phyloP scores from a whole-genome alignment of 2,329 filamentous ascomycete genomes.

The Pseudogymnoascus sp. region DNA sequence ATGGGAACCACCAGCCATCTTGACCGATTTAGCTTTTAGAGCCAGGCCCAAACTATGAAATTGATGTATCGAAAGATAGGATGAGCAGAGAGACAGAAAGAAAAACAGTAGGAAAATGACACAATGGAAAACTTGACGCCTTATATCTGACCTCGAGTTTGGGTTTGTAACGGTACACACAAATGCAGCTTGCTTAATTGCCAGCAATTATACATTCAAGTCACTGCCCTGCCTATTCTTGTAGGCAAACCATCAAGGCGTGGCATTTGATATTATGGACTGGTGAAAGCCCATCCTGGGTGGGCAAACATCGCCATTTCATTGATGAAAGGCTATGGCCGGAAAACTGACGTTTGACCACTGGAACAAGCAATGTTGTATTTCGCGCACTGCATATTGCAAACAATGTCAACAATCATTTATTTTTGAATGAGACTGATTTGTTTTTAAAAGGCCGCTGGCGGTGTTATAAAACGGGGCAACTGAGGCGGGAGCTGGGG shows the following conservation, averaged over 20 bases:
- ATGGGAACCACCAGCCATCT: constrained; percentile 25
- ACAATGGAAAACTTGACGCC: not conserved
- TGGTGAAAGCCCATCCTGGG: not conserved
- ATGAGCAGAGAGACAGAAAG: not conserved
- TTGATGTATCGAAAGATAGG: not conserved
- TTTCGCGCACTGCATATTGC: not conserved
- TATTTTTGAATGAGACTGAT: not conserved
- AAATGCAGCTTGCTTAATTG: constrained; percentile 7
- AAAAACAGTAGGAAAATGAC: not conserved
- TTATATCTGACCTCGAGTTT: constrained; percentile 1
- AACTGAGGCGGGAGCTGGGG: not conserved
- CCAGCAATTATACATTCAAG: not conserved
- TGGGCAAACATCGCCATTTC: constrained; percentile 6
- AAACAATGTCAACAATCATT: not conserved
- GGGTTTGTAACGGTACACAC: constrained; percentile 4
- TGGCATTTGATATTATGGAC: not conserved
- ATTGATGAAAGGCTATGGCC: not conserved
- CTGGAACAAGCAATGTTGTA: not conserved
- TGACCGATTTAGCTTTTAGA: constrained; percentile 17
- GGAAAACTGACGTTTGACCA: not conserved
- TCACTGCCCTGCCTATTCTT: not conserved
- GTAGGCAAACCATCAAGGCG: not conserved
- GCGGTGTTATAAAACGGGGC: not conserved
- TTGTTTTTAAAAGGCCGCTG: not conserved
- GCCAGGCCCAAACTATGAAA: not conserved